Base-by-base conservation (phyloP, 2,329 filamentous ascomycete species). In the Phyllosticta capitalensis region DNA sequence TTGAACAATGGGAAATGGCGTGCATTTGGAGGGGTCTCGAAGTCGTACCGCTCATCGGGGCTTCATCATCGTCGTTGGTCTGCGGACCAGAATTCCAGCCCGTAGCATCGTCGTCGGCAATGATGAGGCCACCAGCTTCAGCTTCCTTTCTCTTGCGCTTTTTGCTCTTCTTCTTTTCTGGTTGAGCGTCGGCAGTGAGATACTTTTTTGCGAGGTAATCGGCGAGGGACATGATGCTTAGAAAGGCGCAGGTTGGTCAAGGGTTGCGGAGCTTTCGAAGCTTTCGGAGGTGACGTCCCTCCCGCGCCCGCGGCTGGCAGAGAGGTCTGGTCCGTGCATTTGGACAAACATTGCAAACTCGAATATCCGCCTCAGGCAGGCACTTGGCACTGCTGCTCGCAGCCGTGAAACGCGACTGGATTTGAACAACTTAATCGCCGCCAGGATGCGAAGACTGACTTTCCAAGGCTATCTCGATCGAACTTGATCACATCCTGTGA, bases 141-240 rank as follows among this genome's bases (percentile, higher is more conserved):
- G 72, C 71, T 52, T 63, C 67, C 54, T 64, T 67, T 65, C 73
- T 76, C 61, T 78, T 70, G 67, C 81, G 81, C 65, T 79, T 76
- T 72, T 81, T 81, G 66, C 80, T 81, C 26, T 74, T 72, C 56
- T 78, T 76, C 66, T 78, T 79, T 69, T 74, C 68, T 19, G 72
- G 67, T 17, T 63, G 57, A 12, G 63, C 73, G 65, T 87, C 84
- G 49, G 86, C 84, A 1, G 81, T 89, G 55, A 99, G 85, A 72
- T 99, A 99, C 73, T 91, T 94, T 63, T 90, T 87, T 45, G 92
- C 92, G 38, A 99, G 83, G 69, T 97, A 99, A 69, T 86, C 85
- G 61, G 90, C 86, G 64, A 96, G 81, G 59, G 81, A 79, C 82
- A 86, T 86, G 63, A 55, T 30, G 2, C 22, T 19, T 5, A 7